phyloP scores from a whole-genome alignment of 441 rosid species.

The Bocquillonia castaneifolia region DNA sequence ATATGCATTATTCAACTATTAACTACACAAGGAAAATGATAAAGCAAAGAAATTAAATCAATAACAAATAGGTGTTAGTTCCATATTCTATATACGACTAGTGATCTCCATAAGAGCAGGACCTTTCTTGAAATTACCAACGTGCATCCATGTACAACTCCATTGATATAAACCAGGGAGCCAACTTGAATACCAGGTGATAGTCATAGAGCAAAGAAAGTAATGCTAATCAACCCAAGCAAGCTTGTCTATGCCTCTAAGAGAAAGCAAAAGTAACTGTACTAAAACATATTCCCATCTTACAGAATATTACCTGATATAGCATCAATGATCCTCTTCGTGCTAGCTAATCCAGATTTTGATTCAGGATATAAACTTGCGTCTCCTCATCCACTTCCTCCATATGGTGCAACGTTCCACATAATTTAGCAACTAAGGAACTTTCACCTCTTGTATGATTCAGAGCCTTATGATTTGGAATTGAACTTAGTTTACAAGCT shows the following conservation, averaged over 20 bases:
- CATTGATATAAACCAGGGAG: neutral
- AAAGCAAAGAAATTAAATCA: neutral
- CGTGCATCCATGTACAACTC: neutral
- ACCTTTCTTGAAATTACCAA: neutral
- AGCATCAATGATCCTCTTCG: neutral
- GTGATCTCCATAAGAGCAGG: neutral
- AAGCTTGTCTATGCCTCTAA: neutral
- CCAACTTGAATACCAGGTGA: neutral
- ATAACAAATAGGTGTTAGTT: neutral
- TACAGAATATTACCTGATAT: neutral
- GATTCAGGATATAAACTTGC: neutral
- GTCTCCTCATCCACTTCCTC: neutral
- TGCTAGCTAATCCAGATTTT: neutral
- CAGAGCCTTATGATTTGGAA: neutral
- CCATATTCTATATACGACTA: neutral
- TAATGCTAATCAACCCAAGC: neutral
- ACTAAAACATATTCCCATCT: neutral
- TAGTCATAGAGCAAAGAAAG: neutral
- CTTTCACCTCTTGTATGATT: neutral
- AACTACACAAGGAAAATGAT: neutral
- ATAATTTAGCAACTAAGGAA: neutral
- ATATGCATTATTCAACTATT: neutral
- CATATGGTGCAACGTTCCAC: neutral
- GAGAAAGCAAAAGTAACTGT: neutral
- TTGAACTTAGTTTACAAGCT: neutral